Conservation (phyloP, 331 rosid genomes). For the Quercus lobata region DNA sequence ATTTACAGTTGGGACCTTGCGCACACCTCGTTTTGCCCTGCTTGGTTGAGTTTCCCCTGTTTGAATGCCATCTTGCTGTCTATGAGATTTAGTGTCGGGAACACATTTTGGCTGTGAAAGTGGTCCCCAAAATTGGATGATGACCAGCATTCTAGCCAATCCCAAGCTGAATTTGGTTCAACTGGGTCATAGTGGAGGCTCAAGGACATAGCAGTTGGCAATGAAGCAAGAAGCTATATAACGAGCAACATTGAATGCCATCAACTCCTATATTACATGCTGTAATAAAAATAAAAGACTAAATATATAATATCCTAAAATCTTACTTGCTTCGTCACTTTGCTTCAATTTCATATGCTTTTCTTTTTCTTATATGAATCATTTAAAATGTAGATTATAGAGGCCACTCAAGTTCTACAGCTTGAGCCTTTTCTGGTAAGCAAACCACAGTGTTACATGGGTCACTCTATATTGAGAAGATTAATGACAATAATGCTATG, state of each 20-base stretch:
- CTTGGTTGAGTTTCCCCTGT: conserved; percentile 31
- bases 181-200: conserved; percentile 35
- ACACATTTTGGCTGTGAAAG: conserved; percentile 31
- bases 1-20: conserved; percentile 40
- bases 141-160: conserved; percentile 71
- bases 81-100: conserved; percentile 22
- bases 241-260: conserved; percentile 17
- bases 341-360: background rate
- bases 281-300: background rate
- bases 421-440: background rate
- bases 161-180: conserved; percentile 39
- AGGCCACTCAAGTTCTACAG: background rate
- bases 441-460: background rate
- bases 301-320: background rate
- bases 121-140: conserved; percentile 56
- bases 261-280: background rate
- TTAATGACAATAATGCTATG: background rate
- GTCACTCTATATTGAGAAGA: background rate
- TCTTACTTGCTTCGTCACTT: background rate
- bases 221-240: conserved; percentile 61
- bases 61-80: conserved; percentile 27
- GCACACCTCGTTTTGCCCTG: conserved; percentile 34
- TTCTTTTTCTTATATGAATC: background rate
- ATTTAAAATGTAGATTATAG: background rate
- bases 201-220: conserved; percentile 34